A percentile compares a stretch with the other conserved stretches of the same genome.
Conservation (phyloP, 129 eudicot species). For the Lactuca sativa region DNA sequence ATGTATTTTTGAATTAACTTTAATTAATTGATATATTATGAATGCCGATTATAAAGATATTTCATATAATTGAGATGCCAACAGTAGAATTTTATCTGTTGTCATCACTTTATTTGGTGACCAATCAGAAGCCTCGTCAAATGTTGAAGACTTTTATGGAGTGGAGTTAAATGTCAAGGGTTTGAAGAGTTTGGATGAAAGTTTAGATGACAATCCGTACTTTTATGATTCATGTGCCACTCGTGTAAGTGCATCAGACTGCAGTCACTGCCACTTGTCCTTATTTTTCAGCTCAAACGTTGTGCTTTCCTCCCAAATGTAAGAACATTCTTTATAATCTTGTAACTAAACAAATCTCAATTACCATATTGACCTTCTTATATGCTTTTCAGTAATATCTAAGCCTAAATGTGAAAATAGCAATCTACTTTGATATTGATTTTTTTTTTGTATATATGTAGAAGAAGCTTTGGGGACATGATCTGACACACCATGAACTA, state of each 20-base stretch:
- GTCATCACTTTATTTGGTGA: conserved; percentile 20
- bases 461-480: too few relatives aligned
- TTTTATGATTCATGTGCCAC: conserved; percentile 76
- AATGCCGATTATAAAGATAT: too few relatives aligned
- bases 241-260: conserved; percentile 85
- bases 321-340: conserved; percentile 15
- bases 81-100: conserved; percentile 4
- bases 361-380: neutral
- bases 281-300: conserved; percentile 97
- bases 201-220: conserved; percentile 93
- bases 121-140: conserved; percentile 92
- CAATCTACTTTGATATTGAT: too few relatives aligned
- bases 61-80: conserved; percentile 1
- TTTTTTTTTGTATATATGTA: too few relatives aligned
- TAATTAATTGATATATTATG: too few relatives aligned
- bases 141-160: conserved; percentile 86
- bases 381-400: too few relatives aligned
- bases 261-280: conserved; percentile 84
- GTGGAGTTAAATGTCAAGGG: conserved; percentile 95
- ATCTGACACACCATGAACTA: too few relatives aligned
- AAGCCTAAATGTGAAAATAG: too few relatives aligned
- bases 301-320: conserved; percentile 94
- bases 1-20: too few relatives aligned
- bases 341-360: neutral
- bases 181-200: conserved; percentile 81